Percentiles rank a stretch among this genome's conserved stretches.
Conservation (phyloP, 2,329 filamentous ascomycete genomes). For the Colletotrichum tropicicola region DNA sequence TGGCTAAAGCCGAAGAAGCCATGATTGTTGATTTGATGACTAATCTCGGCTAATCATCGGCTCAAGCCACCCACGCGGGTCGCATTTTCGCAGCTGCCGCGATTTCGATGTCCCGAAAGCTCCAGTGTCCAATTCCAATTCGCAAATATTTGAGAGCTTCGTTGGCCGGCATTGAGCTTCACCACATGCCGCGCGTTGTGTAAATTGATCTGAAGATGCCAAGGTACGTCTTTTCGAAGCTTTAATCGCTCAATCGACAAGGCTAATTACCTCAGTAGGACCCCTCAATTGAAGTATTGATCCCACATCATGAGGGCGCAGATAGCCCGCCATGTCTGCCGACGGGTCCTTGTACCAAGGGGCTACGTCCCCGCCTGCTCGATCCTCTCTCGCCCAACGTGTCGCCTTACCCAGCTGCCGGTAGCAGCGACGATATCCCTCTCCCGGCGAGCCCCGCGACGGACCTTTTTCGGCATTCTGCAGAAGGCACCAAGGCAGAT, state of each 20-base stretch:
- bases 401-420: conserved; percentile 35
- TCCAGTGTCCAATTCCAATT: conserved; percentile 12
- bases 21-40: not conserved
- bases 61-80: not conserved
- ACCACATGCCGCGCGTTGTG: conserved; percentile 21
- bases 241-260: not conserved
- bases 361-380: conserved; percentile 44
- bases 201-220: conserved; percentile 19
- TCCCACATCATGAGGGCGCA: conserved; percentile 52
- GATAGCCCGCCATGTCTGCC: conserved; percentile 54
- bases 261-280: conserved; percentile 4
- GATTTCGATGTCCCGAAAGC: conserved; percentile 17
- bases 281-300: conserved; percentile 15
- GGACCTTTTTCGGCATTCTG: conserved; percentile 71
- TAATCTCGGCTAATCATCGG: conserved; percentile 27
- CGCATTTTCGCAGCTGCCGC: conserved; percentile 25
- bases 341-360: conserved; percentile 45
- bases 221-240: conserved; percentile 1
- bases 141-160: conserved; percentile 28
- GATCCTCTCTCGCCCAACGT: conserved; percentile 37
- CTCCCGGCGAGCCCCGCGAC: conserved; percentile 33
- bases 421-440: conserved; percentile 33
- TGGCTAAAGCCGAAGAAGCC: not conserved
- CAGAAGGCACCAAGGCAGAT: conserved; percentile 65
- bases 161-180: conserved; percentile 22